phyloP scores from a whole-genome alignment of 2,329 filamentous ascomycete genomes.

The Sarocladium kiliense region DNA sequence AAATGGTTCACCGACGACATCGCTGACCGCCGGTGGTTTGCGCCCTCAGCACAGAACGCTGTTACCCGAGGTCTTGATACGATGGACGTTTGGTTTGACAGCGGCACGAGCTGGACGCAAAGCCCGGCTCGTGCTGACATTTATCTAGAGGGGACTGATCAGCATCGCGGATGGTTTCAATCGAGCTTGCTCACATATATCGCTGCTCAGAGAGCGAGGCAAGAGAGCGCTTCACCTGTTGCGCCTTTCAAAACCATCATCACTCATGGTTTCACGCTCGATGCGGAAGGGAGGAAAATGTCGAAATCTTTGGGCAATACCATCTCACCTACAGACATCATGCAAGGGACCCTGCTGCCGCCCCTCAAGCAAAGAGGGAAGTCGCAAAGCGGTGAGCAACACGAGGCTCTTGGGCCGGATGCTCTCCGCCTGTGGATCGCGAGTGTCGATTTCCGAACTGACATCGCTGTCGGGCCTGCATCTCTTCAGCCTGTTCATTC shows the following conservation, averaged over 20 bases:
- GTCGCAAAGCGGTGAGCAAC: constrained; percentile 25
- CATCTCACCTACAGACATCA: constrained; percentile 74
- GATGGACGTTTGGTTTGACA: constrained; percentile 99
- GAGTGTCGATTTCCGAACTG: constrained; percentile 83
- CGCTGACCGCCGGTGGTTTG: constrained; percentile 75
- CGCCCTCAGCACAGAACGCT: constrained; percentile 52
- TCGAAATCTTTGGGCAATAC: constrained; percentile 94
- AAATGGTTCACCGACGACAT: constrained; percentile 87
- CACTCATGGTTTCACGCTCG: constrained; percentile 92
- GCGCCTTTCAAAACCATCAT: constrained; percentile 85
- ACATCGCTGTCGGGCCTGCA: constrained; percentile 75
- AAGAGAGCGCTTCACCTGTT: constrained; percentile 18
- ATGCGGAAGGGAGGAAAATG: constrained; percentile 92
- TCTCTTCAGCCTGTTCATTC: constrained; percentile 74
- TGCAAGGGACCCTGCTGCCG: constrained; percentile 74
- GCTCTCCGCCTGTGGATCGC: constrained; percentile 87
- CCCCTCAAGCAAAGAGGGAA: constrained; percentile 60
- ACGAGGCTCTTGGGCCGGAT: constrained; percentile 77
- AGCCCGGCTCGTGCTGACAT: constrained; percentile 63
- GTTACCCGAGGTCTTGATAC: constrained; percentile 74
- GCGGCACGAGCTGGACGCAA: constrained; percentile 85
- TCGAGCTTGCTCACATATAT: constrained; percentile 87
- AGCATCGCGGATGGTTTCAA: constrained; percentile 98
- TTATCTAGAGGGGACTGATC: constrained; percentile 90
- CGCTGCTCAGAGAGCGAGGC: constrained; percentile 47